These are phyloP conservation scores for Zygosaccharomyces sapae DNA, from an alignment of 1,139 yeast species.

Conservation along the genomic window DNA sequence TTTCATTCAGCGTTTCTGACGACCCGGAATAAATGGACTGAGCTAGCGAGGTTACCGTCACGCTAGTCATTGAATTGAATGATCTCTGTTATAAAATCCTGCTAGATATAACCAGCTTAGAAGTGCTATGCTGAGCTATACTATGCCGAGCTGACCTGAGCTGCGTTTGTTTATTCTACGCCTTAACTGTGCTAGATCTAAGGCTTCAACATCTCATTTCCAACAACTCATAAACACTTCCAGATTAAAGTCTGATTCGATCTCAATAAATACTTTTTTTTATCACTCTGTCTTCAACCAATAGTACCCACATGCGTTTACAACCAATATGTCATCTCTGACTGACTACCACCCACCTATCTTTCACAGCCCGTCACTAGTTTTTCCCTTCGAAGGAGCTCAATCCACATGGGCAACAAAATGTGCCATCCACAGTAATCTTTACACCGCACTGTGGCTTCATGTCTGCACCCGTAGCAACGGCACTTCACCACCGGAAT, in stretches of 20 bases:
- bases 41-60: constrained; percentile 1
- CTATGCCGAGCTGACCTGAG: too few species aligned
- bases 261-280: too few species aligned
- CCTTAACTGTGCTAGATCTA: not conserved
- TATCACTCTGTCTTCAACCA: not conserved
- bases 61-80: not conserved
- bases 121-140: not conserved
- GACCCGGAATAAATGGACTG: constrained; percentile 4
- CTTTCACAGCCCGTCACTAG: not conserved
- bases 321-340: not conserved
- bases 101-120: not conserved
- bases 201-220: too few species aligned
- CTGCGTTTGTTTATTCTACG: not conserved
- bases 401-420: constrained; percentile 1
- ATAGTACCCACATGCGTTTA: not conserved
- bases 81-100: not conserved
- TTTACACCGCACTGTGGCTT: constrained; percentile 6
- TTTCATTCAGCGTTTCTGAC: not conserved
- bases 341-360: not conserved
- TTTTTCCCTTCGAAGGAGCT: not conserved
- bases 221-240: too few species aligned
- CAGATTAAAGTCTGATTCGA: too few species aligned
- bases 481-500: not conserved
- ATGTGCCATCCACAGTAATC: constrained; percentile 1
- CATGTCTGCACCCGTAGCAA: not conserved